Evolutionary conservation across 2,329 filamentous ascomycete genomes (phyloP).

Genomic region (Xylariaceae sp.): DNA sequence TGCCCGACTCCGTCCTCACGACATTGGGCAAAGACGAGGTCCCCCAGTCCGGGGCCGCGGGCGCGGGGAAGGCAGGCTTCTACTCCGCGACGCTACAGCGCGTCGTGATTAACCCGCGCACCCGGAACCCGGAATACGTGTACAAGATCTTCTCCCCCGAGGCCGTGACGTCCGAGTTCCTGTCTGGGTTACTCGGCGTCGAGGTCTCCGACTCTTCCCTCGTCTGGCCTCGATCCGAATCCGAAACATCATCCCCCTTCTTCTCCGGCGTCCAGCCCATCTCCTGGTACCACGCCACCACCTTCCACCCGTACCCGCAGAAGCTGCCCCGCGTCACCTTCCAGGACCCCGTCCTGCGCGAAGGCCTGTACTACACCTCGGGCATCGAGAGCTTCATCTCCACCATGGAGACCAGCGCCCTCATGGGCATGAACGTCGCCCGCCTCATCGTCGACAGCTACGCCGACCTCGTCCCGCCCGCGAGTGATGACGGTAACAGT

Average conservation of each 20-base stretch:
- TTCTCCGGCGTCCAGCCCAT: conserved; percentile 53
- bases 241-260: too few relatives aligned
- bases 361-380: conserved; percentile 64
- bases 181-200: conserved; percentile 47
- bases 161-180: conserved; percentile 46
- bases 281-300: conserved; percentile 71
- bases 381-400: conserved; percentile 91
- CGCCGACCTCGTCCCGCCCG: conserved; percentile 15
- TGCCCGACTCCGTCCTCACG: conserved; percentile 75
- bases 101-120: conserved; percentile 55
- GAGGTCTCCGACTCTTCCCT: conserved; percentile 42
- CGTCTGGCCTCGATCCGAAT: too few relatives aligned
- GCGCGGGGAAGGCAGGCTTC: conserved; percentile 70
- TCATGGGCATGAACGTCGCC: conserved; percentile 86
- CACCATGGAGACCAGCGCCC: conserved; percentile 92
- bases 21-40: conserved; percentile 62
- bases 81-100: conserved; percentile 77
- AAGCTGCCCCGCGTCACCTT: conserved; percentile 82
- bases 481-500: conserved; percentile 7
- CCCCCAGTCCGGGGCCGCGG: conserved; percentile 44
- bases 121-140: conserved; percentile 47
- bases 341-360: conserved; percentile 67
- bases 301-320: conserved; percentile 82
- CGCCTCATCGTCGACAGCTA: conserved; percentile 61
- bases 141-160: conserved; percentile 63